phyloP scores from a whole-genome alignment of 2,329 filamentous ascomycete genomes.

The Colletotrichum agaves region DNA sequence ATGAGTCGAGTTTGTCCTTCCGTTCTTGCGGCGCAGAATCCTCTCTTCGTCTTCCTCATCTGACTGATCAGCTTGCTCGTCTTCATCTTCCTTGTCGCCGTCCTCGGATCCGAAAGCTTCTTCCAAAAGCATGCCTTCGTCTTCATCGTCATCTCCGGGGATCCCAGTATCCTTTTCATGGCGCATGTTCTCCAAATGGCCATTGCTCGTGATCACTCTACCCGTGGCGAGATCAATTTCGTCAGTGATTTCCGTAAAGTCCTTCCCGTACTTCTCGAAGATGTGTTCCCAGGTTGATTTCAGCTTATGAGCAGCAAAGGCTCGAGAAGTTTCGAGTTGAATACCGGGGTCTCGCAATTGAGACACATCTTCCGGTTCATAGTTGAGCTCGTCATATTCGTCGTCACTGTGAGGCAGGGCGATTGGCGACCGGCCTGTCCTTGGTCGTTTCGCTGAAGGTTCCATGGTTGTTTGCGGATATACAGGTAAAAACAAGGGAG shows the following conservation, averaged over 20 bases:
- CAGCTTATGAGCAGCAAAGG: constrained; percentile 75
- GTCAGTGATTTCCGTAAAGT: constrained; percentile 86
- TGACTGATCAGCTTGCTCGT: constrained; percentile 26
- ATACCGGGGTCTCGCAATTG: constrained; percentile 62
- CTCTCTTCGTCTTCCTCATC: constrained; percentile 44
- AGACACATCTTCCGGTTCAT: constrained; percentile 59
- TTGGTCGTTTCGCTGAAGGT: constrained; percentile 68
- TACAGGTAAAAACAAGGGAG: background rate
- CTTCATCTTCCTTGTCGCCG: constrained; percentile 39
- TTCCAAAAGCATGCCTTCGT: constrained; percentile 47
- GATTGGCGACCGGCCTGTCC: constrained; percentile 57
- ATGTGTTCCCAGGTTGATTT: constrained; percentile 90
- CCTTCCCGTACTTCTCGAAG: constrained; percentile 86
- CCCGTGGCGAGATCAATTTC: constrained; percentile 89
- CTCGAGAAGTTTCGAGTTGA: constrained; percentile 70
- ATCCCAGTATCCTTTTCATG: constrained; percentile 61
- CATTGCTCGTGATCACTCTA: constrained; percentile 88
- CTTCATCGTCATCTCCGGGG: constrained; percentile 48
- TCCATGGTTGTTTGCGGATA: constrained; percentile 58
- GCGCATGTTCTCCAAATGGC: constrained; percentile 76
- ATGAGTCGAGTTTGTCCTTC: background rate
- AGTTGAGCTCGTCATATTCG: constrained; percentile 58
- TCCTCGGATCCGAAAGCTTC: constrained; percentile 43
- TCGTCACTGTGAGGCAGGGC: constrained; percentile 49
- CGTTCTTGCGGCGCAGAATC: constrained; percentile 37